Conservation (phyloP, 768 basidiomycete genomes). For the Porpolomopsis calyptriformis region DNA sequence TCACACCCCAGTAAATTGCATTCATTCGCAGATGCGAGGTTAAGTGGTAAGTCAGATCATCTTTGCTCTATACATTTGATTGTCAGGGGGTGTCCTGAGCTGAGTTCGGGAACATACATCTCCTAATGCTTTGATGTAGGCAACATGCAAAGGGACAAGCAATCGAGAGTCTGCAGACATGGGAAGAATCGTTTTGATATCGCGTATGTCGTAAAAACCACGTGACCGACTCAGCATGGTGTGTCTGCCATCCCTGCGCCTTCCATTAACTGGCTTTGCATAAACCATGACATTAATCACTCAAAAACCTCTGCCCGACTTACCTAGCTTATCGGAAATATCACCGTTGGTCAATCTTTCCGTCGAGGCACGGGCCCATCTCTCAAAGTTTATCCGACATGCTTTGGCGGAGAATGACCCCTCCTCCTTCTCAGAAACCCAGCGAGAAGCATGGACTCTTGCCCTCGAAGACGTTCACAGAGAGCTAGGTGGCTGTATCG, state of each 20-base stretch:
- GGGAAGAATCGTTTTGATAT: too few relatives aligned
- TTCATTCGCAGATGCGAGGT: constrained; percentile 92
- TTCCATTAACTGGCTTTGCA: too few relatives aligned
- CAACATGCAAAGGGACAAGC: constrained; percentile 51
- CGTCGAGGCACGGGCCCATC: constrained; percentile 31
- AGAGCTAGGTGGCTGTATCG: constrained; percentile 31
- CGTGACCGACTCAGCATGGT: too few relatives aligned
- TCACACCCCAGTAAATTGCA: constrained; percentile 94
- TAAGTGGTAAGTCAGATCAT: constrained; percentile 81
- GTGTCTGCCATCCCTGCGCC: too few relatives aligned
- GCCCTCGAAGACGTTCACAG: constrained; percentile 39
- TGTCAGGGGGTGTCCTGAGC: neutral
- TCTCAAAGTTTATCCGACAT: constrained; percentile 29
- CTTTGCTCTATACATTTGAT: constrained; percentile 42
- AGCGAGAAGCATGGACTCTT: constrained; percentile 32
- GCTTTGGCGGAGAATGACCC: constrained; percentile 29
- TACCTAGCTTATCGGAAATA: neutral
- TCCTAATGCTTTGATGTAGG: constrained; percentile 68
- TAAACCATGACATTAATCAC: constrained; percentile 1
- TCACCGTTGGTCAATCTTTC: constrained; percentile 22
- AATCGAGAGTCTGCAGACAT: constrained; percentile 10
- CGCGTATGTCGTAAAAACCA: too few relatives aligned
- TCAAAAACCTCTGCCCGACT: constrained; percentile 10
- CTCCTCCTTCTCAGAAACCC: constrained; percentile 17
- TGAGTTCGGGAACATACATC: constrained; percentile 31